Conservation (phyloP, 208 protist species). For the Crithidia acanthocephali region DNA sequence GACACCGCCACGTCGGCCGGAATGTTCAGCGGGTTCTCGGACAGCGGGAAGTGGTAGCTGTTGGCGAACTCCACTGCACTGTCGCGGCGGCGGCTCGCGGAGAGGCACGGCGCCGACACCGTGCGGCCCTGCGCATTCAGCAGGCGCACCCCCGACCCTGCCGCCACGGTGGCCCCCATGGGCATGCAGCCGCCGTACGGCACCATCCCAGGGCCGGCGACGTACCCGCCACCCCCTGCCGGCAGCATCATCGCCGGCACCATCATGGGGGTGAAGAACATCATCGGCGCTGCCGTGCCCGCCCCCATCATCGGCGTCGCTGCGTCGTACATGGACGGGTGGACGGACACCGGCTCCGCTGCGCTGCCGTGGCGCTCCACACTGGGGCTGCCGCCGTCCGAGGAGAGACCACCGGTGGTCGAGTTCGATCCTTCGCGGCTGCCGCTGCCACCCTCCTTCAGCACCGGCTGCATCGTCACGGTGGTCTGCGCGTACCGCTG, state of each 20-base stretch:
- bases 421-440: constrained; percentile 2
- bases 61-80: constrained; percentile 30
- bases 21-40: background rate
- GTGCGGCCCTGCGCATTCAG: constrained; percentile 16
- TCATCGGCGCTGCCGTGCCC: background rate
- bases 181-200: constrained; percentile 29
- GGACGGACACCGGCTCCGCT: background rate
- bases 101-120: constrained; percentile 19
- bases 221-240: background rate
- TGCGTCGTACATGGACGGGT: background rate
- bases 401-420: constrained; percentile 6
- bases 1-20: background rate
- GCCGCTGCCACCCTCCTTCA: constrained; percentile 4
- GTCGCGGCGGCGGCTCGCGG: constrained; percentile 22
- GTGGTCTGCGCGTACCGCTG: constrained; percentile 22
- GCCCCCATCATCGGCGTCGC: background rate
- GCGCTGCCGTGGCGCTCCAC: constrained; percentile 13
- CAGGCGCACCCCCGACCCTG: constrained; percentile 17
- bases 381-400: constrained; percentile 18
- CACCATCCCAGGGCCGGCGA: background rate
- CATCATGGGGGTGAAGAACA: constrained; percentile 19
- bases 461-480: constrained; percentile 33
- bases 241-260: background rate
- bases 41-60: constrained; percentile 14
- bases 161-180: constrained; percentile 1